Evolutionary conservation across 2,329 filamentous ascomycete genomes (phyloP).

Genomic region (Diplocarpon rosae): DNA sequence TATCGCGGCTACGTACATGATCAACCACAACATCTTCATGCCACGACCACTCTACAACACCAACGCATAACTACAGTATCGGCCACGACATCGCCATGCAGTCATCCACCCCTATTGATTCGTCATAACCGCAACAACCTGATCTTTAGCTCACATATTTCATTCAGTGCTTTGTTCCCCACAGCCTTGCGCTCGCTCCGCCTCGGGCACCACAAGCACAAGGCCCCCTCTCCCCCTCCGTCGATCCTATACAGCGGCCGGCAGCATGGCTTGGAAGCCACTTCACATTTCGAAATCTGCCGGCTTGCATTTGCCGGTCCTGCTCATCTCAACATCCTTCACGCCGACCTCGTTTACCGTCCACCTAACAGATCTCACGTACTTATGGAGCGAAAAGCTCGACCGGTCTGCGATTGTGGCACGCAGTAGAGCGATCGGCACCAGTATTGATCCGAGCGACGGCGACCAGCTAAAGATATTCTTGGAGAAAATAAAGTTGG

Average conservation of each 20-base stretch:
- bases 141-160: constrained; percentile 1
- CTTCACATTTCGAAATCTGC: constrained; percentile 13
- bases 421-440: constrained; percentile 50
- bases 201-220: constrained; percentile 2
- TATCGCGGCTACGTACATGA: neutral
- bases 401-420: constrained; percentile 49
- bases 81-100: constrained; percentile 1
- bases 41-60: neutral
- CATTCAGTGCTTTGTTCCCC: neutral
- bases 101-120: neutral
- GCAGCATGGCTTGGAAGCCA: constrained; percentile 21
- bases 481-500: constrained; percentile 48
- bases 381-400: constrained; percentile 61
- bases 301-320: constrained; percentile 37
- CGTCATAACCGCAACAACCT: constrained; percentile 9
- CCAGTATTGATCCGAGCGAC: constrained; percentile 60
- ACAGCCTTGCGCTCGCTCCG: constrained; percentile 12
- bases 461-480: constrained; percentile 56
- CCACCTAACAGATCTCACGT: constrained; percentile 59
- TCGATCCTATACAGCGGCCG: constrained; percentile 1
- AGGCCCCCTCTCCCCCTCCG: neutral
- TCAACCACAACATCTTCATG: neutral
- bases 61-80: constrained; percentile 11
- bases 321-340: constrained; percentile 53
- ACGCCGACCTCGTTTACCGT: constrained; percentile 48